Evolutionary conservation across 495 filamentous ascomycete genomes (phyloP).

Genomic region (Cercophora sp.): DNA sequence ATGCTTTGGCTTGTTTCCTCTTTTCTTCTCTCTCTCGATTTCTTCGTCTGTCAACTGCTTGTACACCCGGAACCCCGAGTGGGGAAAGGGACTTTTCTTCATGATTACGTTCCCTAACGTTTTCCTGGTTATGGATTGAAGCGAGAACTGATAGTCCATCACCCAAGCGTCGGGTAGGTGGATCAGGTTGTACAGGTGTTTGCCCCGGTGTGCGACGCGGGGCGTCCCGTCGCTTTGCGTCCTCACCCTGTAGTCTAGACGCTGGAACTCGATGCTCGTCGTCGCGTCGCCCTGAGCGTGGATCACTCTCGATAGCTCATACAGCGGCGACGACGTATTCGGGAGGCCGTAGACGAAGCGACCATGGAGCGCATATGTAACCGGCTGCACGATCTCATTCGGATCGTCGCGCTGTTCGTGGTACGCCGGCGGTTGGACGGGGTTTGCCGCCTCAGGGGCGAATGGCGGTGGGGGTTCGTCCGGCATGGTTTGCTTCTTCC

Average conservation of each 20-base stretch:
- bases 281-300: slow-evolving; percentile 18
- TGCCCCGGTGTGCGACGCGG: slow-evolving; percentile 12
- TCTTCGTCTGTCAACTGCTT: slow-evolving; percentile 18
- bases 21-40: slow-evolving; percentile 17
- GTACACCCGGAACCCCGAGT: slow-evolving; percentile 21
- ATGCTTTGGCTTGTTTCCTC: slow-evolving; percentile 6
- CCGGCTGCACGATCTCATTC: slow-evolving; percentile 28
- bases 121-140: slow-evolving; percentile 18
- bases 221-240: slow-evolving; percentile 20
- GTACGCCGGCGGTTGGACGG: slow-evolving; percentile 15
- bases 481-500: too few relatives aligned
- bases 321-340: slow-evolving; percentile 19
- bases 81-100: slow-evolving; percentile 20
- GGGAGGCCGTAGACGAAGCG: slow-evolving; percentile 26
- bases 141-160: slow-evolving; percentile 14
- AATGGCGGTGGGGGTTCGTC: neutral
- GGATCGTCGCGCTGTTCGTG: slow-evolving; percentile 15
- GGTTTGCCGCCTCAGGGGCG: too few relatives aligned
- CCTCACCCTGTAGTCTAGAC: slow-evolving; percentile 26
- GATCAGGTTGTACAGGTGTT: slow-evolving; percentile 26
- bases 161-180: slow-evolving; percentile 17
- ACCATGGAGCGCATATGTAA: slow-evolving; percentile 22
- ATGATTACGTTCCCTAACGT: slow-evolving; percentile 23
- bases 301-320: slow-evolving; percentile 28
- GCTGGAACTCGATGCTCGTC: slow-evolving; percentile 23